These are phyloP conservation scores for Quercus alba DNA, from an alignment of 306 rosid species.

Conservation along the genomic window DNA sequence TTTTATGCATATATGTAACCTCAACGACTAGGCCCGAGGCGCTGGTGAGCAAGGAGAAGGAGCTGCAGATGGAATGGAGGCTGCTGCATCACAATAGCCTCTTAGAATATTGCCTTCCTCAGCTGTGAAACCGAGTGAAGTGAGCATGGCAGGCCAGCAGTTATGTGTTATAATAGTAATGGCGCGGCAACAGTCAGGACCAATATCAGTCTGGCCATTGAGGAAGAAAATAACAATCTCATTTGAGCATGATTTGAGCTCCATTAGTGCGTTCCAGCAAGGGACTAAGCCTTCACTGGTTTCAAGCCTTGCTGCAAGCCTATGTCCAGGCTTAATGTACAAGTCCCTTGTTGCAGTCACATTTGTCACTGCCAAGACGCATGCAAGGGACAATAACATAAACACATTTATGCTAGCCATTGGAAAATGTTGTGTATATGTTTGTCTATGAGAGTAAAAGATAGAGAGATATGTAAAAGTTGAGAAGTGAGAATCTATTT, in stretches of 20 bases:
- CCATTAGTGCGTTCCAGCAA: not conserved
- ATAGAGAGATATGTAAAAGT: not conserved
- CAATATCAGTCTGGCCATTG: constrained; percentile 27
- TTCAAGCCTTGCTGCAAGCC: not conserved
- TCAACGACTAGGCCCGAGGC: too few relatives aligned
- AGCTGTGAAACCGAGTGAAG: constrained; percentile 27
- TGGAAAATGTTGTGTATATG: not conserved
- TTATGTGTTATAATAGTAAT: constrained; percentile 24
- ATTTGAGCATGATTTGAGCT: constrained; percentile 24
- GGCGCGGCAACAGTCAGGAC: constrained; percentile 29
- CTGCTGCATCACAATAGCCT: constrained; percentile 31
- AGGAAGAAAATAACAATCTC: constrained; percentile 32
- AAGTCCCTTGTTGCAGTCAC: not conserved
- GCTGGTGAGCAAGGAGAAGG: constrained; percentile 6
- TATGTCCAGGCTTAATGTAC: not conserved
- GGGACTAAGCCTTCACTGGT: not conserved
- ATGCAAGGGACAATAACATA: not conserved
- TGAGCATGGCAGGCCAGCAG: constrained; percentile 45
- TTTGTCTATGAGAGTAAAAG: not conserved
- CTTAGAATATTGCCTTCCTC: constrained; percentile 23
- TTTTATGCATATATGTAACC: too few relatives aligned
- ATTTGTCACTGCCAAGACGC: not conserved
- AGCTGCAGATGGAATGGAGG: constrained; percentile 16
- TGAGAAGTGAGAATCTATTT: not conserved
- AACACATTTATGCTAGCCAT: not conserved